phyloP scores from a whole-genome alignment of 148 eudicot genomes.

The Polygonum maritimum region DNA sequence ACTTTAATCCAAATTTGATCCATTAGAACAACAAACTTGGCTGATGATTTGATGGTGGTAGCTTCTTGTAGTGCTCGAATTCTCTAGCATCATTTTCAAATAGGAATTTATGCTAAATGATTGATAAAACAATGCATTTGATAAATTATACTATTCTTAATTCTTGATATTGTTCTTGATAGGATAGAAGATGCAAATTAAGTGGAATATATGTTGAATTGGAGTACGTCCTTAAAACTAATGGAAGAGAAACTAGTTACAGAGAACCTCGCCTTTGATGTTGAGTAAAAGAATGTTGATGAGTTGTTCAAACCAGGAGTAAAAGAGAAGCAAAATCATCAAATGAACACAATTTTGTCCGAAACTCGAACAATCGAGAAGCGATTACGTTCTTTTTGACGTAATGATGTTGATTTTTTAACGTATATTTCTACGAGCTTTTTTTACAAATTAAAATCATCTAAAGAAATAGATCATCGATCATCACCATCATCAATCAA shows the following conservation, averaged over 20 bases:
- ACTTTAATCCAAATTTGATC: no score
- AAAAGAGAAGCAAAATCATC: background rate
- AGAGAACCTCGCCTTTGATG: background rate
- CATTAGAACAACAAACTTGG: background rate
- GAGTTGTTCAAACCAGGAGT: background rate
- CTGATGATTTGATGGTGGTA: background rate
- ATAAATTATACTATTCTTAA: background rate
- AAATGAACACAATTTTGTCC: background rate
- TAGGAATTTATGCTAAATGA: background rate
- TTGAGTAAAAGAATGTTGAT: background rate
- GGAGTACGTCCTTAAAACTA: background rate
- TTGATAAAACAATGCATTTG: background rate
- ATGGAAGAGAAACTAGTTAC: background rate
- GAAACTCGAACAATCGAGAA: background rate
- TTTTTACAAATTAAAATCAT: no score
- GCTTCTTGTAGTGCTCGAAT: background rate
- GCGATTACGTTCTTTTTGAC: no score
- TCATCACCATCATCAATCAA: no score
- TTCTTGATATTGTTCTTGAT: background rate
- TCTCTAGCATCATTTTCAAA: background rate
- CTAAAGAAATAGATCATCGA: no score
- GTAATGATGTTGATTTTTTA: no score
- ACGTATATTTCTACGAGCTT: no score
- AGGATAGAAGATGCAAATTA: constrained; percentile 3
- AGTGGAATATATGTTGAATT: background rate